Percentiles rank a stretch among this genome's conserved stretches.
These are phyloP conservation scores for Ceratobasidium sp. DNA, from an alignment of 1,284 basidiomycete species.

Conservation along the genomic window DNA sequence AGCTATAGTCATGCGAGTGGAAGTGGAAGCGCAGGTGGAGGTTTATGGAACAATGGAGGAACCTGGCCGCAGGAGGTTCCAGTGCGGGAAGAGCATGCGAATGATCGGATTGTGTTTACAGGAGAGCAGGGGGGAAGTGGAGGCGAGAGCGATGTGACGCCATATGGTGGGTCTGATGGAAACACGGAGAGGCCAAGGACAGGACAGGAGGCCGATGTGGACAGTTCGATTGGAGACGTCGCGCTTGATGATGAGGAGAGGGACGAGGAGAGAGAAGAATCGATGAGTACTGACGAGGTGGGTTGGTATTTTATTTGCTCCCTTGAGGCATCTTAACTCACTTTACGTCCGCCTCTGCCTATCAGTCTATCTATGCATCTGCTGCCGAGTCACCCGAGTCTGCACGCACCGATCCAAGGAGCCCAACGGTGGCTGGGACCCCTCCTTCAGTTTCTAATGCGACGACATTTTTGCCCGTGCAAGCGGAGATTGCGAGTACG, in stretches of 20 bases:
- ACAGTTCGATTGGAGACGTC: constrained; percentile 18
- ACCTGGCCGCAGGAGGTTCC: neutral
- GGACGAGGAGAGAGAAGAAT: constrained; percentile 1
- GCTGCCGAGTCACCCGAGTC: constrained; percentile 29
- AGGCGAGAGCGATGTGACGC: neutral
- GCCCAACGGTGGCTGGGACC: constrained; percentile 1
- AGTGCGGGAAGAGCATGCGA: too few relatives aligned
- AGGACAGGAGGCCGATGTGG: constrained; percentile 14
- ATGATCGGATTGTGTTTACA: neutral
- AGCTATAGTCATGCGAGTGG: constrained; percentile 2
- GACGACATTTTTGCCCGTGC: neutral
- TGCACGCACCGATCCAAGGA: neutral
- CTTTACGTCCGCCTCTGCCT: neutral
- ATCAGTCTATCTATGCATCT: constrained; percentile 37
- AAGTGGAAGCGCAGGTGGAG: constrained; percentile 1
- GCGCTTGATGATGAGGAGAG: constrained; percentile 5
- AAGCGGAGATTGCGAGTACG: neutral
- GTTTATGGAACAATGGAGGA: neutral
- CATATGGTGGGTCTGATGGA: neutral
- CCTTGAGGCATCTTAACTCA: neutral
- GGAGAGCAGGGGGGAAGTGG: neutral
- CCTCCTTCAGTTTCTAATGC: neutral
- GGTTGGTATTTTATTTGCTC: neutral
- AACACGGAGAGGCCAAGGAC: neutral
- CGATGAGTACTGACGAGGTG: constrained; percentile 30